These are phyloP conservation scores for Triadica sebifera DNA, from an alignment of 345 rosid genomes.

Conservation along the genomic window DNA sequence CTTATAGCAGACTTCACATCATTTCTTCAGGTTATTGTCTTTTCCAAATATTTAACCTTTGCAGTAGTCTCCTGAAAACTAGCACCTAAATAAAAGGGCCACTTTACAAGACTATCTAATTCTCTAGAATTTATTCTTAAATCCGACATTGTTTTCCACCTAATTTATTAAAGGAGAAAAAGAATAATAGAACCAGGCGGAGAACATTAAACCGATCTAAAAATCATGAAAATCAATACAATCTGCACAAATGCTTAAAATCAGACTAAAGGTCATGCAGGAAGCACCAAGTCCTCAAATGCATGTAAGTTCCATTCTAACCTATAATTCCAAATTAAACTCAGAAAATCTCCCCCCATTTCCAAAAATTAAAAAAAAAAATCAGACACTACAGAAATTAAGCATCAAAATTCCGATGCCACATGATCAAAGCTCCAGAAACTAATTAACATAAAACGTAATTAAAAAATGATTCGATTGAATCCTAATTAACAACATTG, in stretches of 20 bases:
- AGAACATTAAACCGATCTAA: not conserved
- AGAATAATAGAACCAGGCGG: not conserved
- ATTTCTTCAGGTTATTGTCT: not conserved
- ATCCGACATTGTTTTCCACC: not conserved
- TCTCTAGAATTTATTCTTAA: not conserved
- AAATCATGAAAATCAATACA: not conserved
- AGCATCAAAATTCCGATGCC: not conserved
- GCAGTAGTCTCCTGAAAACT: too few relatives aligned
- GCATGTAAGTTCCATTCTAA: not conserved
- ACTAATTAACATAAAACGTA: not conserved
- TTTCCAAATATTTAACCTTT: not conserved
- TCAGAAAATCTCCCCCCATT: not conserved
- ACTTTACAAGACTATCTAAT: not conserved
- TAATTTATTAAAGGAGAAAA: not conserved
- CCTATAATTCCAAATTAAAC: not conserved
- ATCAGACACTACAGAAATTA: not conserved
- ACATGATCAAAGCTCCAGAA: not conserved
- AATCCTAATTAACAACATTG: not conserved
- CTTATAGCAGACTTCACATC: not conserved
- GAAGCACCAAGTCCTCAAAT: not conserved
- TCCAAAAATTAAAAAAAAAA: not conserved
- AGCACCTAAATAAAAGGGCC: not conserved
- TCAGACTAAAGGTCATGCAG: not conserved
- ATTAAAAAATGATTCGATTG: not conserved
- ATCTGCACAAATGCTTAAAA: not conserved